Conservation (phyloP, 768 basidiomycete genomes). For the Gautieria morchelliformis region DNA sequence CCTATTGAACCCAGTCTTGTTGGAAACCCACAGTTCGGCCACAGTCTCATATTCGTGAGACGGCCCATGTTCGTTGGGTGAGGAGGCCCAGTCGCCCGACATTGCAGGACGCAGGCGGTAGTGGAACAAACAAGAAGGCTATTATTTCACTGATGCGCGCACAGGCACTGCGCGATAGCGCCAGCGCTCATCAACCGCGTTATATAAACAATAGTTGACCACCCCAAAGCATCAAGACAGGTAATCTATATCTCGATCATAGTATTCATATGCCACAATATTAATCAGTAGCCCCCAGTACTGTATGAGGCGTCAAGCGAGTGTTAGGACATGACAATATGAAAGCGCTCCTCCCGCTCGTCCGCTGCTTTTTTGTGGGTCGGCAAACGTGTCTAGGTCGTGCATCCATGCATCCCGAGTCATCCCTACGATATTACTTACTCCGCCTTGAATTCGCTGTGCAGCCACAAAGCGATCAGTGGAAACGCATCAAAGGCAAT, state of each 20-base stretch:
- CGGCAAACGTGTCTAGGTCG: neutral
- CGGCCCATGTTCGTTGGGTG: neutral
- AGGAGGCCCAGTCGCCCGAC: slow-evolving; percentile 6
- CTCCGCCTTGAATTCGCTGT: neutral
- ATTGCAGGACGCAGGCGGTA: neutral
- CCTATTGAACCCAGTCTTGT: slow-evolving; percentile 11
- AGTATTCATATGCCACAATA: neutral
- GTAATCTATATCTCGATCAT: too few species aligned
- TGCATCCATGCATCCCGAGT: neutral
- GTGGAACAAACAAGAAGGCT: too few species aligned
- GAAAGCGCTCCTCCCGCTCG: neutral
- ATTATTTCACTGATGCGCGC: too few species aligned
- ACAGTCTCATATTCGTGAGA: slow-evolving; percentile 3
- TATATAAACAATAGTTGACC: too few species aligned
- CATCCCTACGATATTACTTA: neutral
- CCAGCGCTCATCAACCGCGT: too few species aligned
- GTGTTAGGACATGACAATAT: slow-evolving; percentile 6
- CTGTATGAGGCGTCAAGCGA: neutral
- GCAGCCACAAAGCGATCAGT: neutral
- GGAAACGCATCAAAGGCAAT: neutral
- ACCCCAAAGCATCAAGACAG: too few species aligned
- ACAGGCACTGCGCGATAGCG: too few species aligned
- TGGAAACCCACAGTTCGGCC: slow-evolving; percentile 7
- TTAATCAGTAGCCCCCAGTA: neutral
- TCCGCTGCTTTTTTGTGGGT: neutral